Evolutionary conservation across 352 stramenopile species (phyloP).

Genomic region (Elongisporangium undulatum): DNA sequence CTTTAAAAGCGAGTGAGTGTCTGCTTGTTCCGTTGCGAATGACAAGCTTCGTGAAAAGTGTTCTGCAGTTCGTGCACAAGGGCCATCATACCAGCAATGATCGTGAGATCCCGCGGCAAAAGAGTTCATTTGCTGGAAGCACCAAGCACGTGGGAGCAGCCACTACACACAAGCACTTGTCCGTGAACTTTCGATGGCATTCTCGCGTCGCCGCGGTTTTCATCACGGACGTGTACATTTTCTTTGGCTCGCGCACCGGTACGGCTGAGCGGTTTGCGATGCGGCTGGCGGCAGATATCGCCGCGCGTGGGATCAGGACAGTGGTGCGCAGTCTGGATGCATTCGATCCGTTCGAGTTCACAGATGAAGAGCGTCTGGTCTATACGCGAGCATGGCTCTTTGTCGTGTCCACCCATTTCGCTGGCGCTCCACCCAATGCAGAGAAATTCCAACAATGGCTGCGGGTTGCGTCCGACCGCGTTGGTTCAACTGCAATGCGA

Average conservation of each 20-base stretch:
- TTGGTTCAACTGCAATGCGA: not conserved
- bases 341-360: constrained; percentile 28
- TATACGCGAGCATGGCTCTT: constrained; percentile 57
- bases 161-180: no score
- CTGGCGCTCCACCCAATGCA: constrained; percentile 80
- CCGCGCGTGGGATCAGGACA: constrained; percentile 37
- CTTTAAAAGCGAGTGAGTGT: no score
- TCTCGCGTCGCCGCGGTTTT: no score
- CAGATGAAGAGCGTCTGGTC: constrained; percentile 20
- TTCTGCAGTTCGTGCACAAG: no score
- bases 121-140: no score
- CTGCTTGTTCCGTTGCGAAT: no score
- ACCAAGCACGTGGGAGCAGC: no score
- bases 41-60: no score
- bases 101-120: no score
- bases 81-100: no score
- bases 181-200: no score
- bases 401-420: constrained; percentile 89
- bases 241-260: constrained; percentile 89
- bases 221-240: constrained; percentile 55
- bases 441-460: constrained; percentile 16
- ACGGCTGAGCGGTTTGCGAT: constrained; percentile 89
- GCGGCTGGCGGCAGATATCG: constrained; percentile 30
- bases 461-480: constrained; percentile 5
- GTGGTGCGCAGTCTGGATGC: constrained; percentile 19